Conservation (phyloP, 2,329 filamentous ascomycete species). For the Ophiostoma australiae region DNA sequence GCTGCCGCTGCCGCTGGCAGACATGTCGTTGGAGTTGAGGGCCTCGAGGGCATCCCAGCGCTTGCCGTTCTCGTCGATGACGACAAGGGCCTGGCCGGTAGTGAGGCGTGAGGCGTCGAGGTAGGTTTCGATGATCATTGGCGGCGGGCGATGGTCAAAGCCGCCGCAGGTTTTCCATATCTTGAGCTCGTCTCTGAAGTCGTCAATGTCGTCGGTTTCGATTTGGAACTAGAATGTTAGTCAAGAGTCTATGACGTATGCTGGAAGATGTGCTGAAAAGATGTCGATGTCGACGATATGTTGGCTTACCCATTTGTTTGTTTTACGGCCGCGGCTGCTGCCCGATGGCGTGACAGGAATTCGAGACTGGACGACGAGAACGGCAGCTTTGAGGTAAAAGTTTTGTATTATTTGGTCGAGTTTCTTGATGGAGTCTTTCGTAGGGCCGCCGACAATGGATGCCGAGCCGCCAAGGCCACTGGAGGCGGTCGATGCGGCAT, state of each 20-base stretch:
- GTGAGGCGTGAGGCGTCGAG: constrained; percentile 74
- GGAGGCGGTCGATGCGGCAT: constrained; percentile 40
- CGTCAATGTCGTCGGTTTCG: constrained; percentile 86
- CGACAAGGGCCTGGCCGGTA: constrained; percentile 78
- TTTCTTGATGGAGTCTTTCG: constrained; percentile 67
- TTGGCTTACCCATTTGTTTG: constrained; percentile 79
- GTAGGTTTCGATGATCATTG: constrained; percentile 85
- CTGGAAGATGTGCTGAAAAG: not conserved
- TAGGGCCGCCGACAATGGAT: constrained; percentile 42
- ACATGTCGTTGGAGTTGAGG: constrained; percentile 59
- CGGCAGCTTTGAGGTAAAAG: constrained; percentile 81
- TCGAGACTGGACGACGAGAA: constrained; percentile 76
- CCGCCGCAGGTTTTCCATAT: constrained; percentile 78
- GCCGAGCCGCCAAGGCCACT: constrained; percentile 42
- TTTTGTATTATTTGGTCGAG: constrained; percentile 96
- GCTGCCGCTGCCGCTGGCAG: constrained; percentile 42
- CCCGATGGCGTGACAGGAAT: constrained; percentile 61
- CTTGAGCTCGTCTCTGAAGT: constrained; percentile 73
- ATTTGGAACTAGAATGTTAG: constrained; percentile 71
- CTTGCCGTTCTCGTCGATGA: constrained; percentile 83
- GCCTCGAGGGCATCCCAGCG: constrained; percentile 88
- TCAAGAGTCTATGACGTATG: constrained; percentile 1
- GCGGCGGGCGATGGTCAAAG: constrained; percentile 69
- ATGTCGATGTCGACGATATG: not conserved
- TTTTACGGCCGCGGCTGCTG: constrained; percentile 51